Percentiles rank a stretch among this genome's conserved stretches.
phyloP scores from a whole-genome alignment of 2,329 filamentous ascomycete species.

The Exophiala sideris region DNA sequence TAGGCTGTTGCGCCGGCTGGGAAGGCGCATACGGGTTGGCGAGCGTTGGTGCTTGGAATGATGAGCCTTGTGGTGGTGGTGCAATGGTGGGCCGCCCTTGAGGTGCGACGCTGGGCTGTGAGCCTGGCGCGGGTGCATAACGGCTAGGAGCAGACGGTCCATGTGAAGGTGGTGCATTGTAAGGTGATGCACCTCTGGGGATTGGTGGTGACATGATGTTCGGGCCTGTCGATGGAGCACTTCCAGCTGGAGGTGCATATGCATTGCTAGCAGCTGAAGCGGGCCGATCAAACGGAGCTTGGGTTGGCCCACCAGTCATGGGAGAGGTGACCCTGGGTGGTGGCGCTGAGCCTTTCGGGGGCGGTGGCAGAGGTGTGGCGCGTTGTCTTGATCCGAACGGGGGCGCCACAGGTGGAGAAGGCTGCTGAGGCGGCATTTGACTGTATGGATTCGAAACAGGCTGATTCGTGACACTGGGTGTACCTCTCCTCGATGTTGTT shows the following conservation, averaged over 20 bases:
- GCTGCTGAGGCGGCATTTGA: conserved; percentile 51
- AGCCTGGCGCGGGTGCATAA: conserved; percentile 67
- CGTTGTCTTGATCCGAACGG: conserved; percentile 59
- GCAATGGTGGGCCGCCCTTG: conserved; percentile 48
- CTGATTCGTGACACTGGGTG: conserved; percentile 61
- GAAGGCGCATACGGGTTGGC: conserved; percentile 60
- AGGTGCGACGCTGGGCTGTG: conserved; percentile 47
- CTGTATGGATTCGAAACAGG: conserved; percentile 71
- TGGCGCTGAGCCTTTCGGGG: conserved; percentile 73
- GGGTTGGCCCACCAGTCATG: conserved; percentile 53
- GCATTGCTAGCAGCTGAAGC: conserved; percentile 58
- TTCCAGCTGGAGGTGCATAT: conserved; percentile 60
- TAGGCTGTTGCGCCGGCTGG: conserved; percentile 37
- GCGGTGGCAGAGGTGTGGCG: conserved; percentile 67
- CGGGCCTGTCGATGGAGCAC: conserved; percentile 40
- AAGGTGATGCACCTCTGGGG: conserved; percentile 76
- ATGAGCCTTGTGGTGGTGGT: conserved; percentile 42
- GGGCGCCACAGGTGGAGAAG: conserved; percentile 54
- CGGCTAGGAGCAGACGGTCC: conserved; percentile 66
- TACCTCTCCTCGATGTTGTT: conserved; percentile 67
- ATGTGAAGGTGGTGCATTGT: conserved; percentile 71
- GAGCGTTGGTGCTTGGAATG: conserved; percentile 37
- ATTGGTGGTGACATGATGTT: conserved; percentile 56
- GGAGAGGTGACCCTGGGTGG: conserved; percentile 70
- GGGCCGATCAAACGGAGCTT: conserved; percentile 48